phyloP scores from a whole-genome alignment of 495 filamentous ascomycete genomes.

The Talaromyces borbonicus region DNA sequence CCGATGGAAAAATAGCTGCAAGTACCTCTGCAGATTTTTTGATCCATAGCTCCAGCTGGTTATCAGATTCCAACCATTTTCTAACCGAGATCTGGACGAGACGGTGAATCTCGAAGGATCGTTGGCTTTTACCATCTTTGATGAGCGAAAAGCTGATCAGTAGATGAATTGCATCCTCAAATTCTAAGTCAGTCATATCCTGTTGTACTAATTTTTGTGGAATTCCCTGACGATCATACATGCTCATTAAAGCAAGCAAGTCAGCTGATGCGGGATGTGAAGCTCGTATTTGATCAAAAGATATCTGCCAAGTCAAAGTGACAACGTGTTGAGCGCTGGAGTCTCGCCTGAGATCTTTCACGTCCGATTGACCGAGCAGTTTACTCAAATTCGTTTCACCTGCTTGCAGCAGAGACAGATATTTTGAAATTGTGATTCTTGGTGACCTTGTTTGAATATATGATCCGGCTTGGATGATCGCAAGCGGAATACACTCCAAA shows the following conservation, averaged over 20 bases:
- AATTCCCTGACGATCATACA: conserved; percentile 34
- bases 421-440: conserved; percentile 8
- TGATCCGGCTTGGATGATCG: conserved; percentile 22
- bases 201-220: conserved; percentile 15
- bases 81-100: conserved; percentile 35
- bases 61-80: conserved; percentile 27
- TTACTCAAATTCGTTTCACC: conserved; percentile 10
- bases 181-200: conserved; percentile 7
- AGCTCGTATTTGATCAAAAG: conserved; percentile 32
- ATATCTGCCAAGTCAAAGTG: conserved; percentile 37
- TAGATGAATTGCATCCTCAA: conserved; percentile 30
- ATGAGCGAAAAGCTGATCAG: conserved; percentile 33
- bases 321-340: conserved; percentile 21
- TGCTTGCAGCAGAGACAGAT: conserved; percentile 11
- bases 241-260: conserved; percentile 32
- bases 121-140: conserved; percentile 7
- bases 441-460: conserved; percentile 21
- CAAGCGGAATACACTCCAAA: conserved; percentile 24
- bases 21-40: conserved; percentile 24
- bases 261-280: conserved; percentile 19
- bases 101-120: conserved; percentile 31
- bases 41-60: conserved; percentile 24
- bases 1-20: conserved; percentile 24
- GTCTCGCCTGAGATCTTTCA: conserved; percentile 19
- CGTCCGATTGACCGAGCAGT: conserved; percentile 11